Base-by-base conservation (phyloP, 441 rosid species). In the Euphorbia celastroides region DNA sequence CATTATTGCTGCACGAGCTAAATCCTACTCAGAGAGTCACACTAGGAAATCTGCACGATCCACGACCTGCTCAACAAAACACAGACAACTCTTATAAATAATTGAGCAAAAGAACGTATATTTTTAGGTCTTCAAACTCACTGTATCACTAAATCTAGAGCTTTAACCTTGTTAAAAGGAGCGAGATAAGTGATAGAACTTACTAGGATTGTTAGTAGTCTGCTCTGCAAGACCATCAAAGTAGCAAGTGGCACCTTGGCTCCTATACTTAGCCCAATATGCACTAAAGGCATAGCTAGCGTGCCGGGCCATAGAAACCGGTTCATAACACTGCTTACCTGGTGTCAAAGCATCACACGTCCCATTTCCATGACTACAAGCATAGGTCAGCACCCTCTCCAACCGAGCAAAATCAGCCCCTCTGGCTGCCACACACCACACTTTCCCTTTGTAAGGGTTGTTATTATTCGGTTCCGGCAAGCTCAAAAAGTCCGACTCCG, bases 281-380 rank as follows among this genome's bases (percentile, higher is more conserved):
- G 97, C 83, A 69, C 92, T 90, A 57, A 93, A 74, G 1, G 97
- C 98, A 17, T 82, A 93, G 67, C 87, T 88, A 7, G 97, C 86
- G 20, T 85, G 94, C 88, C 79, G 73, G 58, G 25, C 32, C 22
- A 79, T 17, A 0, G 89, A 81, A 5, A 82, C 66, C 0, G 96
- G 96, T 32, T 82, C 80, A 50, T 84, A 84, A 72, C 94, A 90
- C 67, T 78, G 86, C 54, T 70, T 78, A 2, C 92, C 92, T 0
- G 91, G 85, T 50, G 57, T 68, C 54, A 93, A 69, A 10, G 86
- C 79, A 0, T 78, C 82, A 38, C 98, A 93, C 7, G 86, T 88
- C 27, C 74, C 76, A 34, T 84, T 81, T 36, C 83, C 44, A 3
- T 38, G 44, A 9, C 2, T 38, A 38, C 44, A 38, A 38, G 44